These are phyloP conservation scores for Whalleya microplaca DNA, from an alignment of 2,329 filamentous ascomycete genomes.

Conservation along the genomic window DNA sequence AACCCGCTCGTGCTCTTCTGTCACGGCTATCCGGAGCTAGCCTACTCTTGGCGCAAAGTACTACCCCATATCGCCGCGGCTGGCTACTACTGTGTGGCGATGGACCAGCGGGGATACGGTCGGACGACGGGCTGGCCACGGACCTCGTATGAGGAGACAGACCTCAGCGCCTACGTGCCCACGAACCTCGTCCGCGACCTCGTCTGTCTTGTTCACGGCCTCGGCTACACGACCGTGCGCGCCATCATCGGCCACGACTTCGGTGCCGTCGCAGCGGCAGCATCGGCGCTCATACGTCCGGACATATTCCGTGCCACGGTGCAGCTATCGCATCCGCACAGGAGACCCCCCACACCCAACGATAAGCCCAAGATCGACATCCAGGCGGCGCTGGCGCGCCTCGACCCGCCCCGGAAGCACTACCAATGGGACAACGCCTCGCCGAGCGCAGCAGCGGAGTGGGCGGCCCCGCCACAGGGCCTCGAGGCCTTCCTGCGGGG, in stretches of 20 bases:
- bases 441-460: slow-evolving; percentile 52
- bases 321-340: slow-evolving; percentile 67
- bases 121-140: slow-evolving; percentile 65
- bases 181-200: slow-evolving; percentile 65
- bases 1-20: slow-evolving; percentile 63
- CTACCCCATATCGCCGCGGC: slow-evolving; percentile 60
- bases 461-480: slow-evolving; percentile 36
- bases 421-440: slow-evolving; percentile 71
- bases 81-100: slow-evolving; percentile 67
- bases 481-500: slow-evolving; percentile 65
- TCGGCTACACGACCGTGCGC: slow-evolving; percentile 61
- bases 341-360: slow-evolving; percentile 49
- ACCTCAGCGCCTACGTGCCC: slow-evolving; percentile 59
- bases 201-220: slow-evolving; percentile 60
- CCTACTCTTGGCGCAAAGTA: slow-evolving; percentile 70
- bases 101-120: slow-evolving; percentile 71
- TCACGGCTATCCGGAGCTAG: slow-evolving; percentile 71
- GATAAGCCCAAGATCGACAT: too few relatives aligned
- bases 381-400: slow-evolving; percentile 57
- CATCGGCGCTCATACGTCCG: slow-evolving; percentile 63
- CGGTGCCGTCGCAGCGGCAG: slow-evolving; percentile 62
- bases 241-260: slow-evolving; percentile 71
- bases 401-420: slow-evolving; percentile 64
- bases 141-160: slow-evolving; percentile 52
- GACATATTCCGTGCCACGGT: slow-evolving; percentile 66